Conservation (phyloP, 306 rosid species). For the Nissolia schottii region DNA sequence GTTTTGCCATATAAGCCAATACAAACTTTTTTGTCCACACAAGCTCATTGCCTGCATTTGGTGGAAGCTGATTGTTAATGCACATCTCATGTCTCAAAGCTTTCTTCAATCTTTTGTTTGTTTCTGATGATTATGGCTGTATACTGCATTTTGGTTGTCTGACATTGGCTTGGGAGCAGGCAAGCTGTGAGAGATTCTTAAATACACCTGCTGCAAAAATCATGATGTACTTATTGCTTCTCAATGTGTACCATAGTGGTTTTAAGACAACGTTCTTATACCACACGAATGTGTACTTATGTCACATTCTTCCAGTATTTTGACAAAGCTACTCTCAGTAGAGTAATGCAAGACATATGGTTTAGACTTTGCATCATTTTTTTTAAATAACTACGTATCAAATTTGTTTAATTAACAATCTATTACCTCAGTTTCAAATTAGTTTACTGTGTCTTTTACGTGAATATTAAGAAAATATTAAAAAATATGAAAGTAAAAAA, state of each 20-base stretch:
- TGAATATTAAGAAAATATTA: too few species aligned
- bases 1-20: not conserved
- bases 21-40: constrained; percentile 20
- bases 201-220: not conserved
- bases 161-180: not conserved
- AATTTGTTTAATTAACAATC: not conserved
- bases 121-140: not conserved
- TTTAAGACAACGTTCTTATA: not conserved
- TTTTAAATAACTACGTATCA: not conserved
- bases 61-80: not conserved
- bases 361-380: not conserved
- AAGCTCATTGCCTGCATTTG: not conserved
- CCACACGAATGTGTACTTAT: not conserved
- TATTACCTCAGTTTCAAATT: too few species aligned
- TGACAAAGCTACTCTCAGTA: not conserved
- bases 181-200: not conserved
- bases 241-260: not conserved
- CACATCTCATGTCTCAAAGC: not conserved
- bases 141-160: not conserved
- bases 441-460: too few species aligned
- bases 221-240: not conserved
- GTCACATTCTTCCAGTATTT: not conserved
- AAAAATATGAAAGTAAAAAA: too few species aligned
- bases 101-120: not conserved
- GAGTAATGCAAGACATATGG: not conserved